Evolutionary conservation across 345 rosid genomes (phyloP), one percentile per base, ranked within the genome.

Genomic region (Camelina laxa): DNA sequence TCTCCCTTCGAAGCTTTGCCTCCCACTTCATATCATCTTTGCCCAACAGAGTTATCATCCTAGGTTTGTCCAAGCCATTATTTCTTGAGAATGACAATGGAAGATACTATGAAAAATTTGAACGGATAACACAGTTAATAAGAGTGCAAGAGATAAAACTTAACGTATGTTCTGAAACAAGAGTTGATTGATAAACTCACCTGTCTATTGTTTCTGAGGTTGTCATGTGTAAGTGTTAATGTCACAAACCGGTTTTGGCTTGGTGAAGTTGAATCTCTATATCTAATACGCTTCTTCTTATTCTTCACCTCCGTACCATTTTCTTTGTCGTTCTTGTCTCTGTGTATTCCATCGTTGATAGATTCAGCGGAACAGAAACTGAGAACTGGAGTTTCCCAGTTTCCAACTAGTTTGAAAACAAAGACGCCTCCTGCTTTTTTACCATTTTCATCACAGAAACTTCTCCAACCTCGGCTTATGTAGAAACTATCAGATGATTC

Each of bases 401-500:
- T 35, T 20, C 14, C 21, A 11, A 33, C 20, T 49, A 20, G 49
- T 38, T 33, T 66, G 59, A 66, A 48, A 6, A 35, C 14, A 49
- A 63, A 45, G 9, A 45, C 2, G 0, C 38, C 41, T 30, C 69
- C 56, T 4, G 15, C 12, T 30, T 27, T 27, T 30, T 44, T 16
- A 24, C 56, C 0, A 6, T 47, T 65, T 30, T 65, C 27, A 22
- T 22, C 15, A 30, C 69, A 64, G n/a, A 64, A 64, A 15, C n/a
- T 64, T 16, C 15, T 62, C 67, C 67, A 62, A 39, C 67, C 67
- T 62, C 8, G 20, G 35, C 51, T 63, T 8, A 63, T 63, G 67
- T 42, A 63, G 14, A 41, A 42, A 22, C 20, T 13, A 22, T 45
- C 13, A 41, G 35, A 44, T 22, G 35, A 63, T 24, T 61, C 8